Conservation (phyloP, 345 rosid genomes). For the Acer negundo region DNA sequence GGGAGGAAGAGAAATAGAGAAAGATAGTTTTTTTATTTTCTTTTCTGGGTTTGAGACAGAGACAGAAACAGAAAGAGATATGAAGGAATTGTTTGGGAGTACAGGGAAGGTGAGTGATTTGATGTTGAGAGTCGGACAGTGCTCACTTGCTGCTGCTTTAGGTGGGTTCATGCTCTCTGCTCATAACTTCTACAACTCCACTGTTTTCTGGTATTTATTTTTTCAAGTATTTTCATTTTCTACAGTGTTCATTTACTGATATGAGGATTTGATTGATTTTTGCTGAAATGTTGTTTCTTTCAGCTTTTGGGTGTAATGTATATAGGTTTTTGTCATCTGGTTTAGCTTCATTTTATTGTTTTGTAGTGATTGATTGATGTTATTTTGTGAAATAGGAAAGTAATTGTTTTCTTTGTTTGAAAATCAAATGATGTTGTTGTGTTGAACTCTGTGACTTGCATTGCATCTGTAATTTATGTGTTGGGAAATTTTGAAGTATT, state of each 20-base stretch:
- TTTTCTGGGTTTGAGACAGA: neutral
- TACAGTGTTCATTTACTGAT: neutral
- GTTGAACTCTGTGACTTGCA: neutral
- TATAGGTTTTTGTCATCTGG: neutral
- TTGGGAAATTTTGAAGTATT: neutral
- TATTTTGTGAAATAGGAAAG: neutral
- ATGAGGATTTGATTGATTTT: neutral
- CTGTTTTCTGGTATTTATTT: conserved; percentile 44
- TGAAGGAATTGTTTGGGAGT: conserved; percentile 46
- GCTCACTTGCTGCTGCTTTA: conserved; percentile 41
- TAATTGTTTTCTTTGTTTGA: neutral
- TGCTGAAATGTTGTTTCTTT: neutral
- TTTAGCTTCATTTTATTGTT: neutral
- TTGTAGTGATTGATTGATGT: neutral
- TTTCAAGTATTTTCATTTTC: neutral
- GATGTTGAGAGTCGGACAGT: conserved; percentile 43
- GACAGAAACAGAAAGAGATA: conserved; percentile 1
- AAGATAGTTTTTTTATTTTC: too few species aligned
- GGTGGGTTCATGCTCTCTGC: conserved; percentile 41
- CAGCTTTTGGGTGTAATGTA: neutral
- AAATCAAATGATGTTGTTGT: neutral
- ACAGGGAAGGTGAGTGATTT: conserved; percentile 50
- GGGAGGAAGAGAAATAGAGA: neutral
- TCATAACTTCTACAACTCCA: conserved; percentile 35
- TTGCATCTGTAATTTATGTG: neutral